Percentiles rank a stretch among this genome's conserved stretches.
Evolutionary conservation across 768 basidiomycete species (phyloP).

Genomic region (Boletus pseudo-olivaceus): DNA sequence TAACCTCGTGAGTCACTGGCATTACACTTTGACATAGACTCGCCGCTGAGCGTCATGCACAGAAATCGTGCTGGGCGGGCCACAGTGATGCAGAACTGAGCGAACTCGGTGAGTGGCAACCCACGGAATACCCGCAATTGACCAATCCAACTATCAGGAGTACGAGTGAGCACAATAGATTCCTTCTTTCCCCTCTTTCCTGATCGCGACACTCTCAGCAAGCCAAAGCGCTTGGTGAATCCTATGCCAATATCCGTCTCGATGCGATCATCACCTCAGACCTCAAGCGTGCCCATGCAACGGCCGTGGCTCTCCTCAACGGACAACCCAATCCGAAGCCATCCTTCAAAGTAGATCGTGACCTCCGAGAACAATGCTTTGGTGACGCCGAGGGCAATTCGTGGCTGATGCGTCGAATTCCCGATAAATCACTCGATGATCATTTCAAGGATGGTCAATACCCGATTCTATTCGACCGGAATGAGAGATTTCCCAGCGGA

Average conservation of each 20-base stretch:
- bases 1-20: conserved; percentile 53
- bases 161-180: conserved; percentile 39
- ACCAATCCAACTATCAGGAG: conserved; percentile 38
- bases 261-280: conserved; percentile 63
- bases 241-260: conserved; percentile 47
- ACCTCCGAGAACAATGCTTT: conserved; percentile 67
- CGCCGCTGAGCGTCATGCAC: not conserved
- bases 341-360: conserved; percentile 43
- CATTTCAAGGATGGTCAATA: conserved; percentile 53
- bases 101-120: conserved; percentile 56
- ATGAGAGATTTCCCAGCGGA: conserved; percentile 62
- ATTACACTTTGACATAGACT: too few relatives aligned
- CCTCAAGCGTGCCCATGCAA: conserved; percentile 59
- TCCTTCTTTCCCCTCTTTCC: not conserved
- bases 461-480: conserved; percentile 44
- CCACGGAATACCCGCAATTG: not conserved
- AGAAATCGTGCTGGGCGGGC: conserved; percentile 66
- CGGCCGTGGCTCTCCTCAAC: conserved; percentile 53
- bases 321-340: conserved; percentile 47
- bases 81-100: conserved; percentile 71
- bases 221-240: conserved; percentile 58
- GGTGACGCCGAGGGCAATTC: conserved; percentile 67
- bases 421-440: conserved; percentile 36
- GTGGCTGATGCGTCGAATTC: conserved; percentile 32
- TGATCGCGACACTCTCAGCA: conserved; percentile 39